phyloP scores from a whole-genome alignment of 805 yeast species.

The Isabelozyma heimii region DNA sequence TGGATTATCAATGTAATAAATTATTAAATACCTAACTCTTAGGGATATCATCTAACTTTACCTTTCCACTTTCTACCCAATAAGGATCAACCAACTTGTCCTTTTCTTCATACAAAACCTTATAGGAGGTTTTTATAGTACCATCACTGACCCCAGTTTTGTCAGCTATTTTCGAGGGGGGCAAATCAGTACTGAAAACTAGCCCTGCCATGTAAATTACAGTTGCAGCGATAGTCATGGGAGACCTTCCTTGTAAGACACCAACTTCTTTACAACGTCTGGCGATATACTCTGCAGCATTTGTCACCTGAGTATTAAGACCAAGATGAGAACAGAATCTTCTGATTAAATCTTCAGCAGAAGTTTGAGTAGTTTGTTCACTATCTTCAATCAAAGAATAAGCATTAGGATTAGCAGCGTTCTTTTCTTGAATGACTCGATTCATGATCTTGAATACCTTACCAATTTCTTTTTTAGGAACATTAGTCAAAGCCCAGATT shows the following conservation, averaged over 20 bases:
- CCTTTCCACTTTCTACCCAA: conserved; percentile 71
- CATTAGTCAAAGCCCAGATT: conserved; percentile 91
- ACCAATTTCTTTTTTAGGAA: conserved; percentile 92
- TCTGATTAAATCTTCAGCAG: conserved; percentile 91
- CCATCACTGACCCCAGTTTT: conserved; percentile 97
- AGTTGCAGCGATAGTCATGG: conserved; percentile 96
- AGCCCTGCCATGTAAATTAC: conserved; percentile 91
- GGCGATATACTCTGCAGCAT: conserved; percentile 92
- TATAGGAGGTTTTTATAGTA: conserved; percentile 89
- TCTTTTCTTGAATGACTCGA: conserved; percentile 51
- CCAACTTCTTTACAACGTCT: conserved; percentile 87
- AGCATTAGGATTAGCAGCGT: conserved; percentile 46
- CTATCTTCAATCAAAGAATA: conserved; percentile 44
- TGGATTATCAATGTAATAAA: background rate
- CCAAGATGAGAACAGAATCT: conserved; percentile 96
- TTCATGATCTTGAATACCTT: conserved; percentile 84
- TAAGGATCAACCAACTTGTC: conserved; percentile 64
- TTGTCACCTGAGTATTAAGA: conserved; percentile 75
- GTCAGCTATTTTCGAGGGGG: conserved; percentile 82
- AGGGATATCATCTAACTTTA: conserved; percentile 47
- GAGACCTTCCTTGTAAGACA: conserved; percentile 93
- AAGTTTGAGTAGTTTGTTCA: conserved; percentile 75
- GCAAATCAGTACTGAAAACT: conserved; percentile 75
- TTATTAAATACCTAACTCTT: conserved; percentile 11
- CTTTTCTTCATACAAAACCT: conserved; percentile 72